Percentiles rank a stretch among this genome's conserved stretches.
phyloP scores from a whole-genome alignment of 106 monocot genomes.

The Platanthera zijinensis region DNA sequence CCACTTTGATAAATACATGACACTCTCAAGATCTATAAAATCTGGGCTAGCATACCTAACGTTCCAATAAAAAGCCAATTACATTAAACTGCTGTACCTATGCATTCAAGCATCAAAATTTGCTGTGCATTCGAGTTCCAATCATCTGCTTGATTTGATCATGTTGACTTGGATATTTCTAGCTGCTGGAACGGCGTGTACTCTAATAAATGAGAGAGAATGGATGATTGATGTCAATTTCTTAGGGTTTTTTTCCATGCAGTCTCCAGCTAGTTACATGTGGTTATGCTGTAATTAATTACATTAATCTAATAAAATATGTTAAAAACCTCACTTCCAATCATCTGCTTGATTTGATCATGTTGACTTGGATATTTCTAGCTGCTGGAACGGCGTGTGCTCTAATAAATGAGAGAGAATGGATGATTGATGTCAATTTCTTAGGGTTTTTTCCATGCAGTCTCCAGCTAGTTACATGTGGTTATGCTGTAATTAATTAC shows the following conservation, averaged over 20 bases:
- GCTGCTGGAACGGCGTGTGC: background rate
- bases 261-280: too few relatives aligned
- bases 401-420: background rate
- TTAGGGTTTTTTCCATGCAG: too few relatives aligned
- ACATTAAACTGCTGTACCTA: too few relatives aligned
- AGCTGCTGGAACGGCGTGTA: background rate
- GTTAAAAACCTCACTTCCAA: background rate
- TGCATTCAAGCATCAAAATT: background rate
- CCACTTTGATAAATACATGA: too few relatives aligned
- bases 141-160: background rate
- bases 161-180: background rate
- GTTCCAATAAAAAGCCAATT: too few relatives aligned
- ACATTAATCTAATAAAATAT: background rate
- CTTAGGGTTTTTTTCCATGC: too few relatives aligned
- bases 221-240: too few relatives aligned
- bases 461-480: too few relatives aligned
- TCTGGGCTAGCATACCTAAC: too few relatives aligned
- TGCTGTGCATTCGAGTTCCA: background rate
- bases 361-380: background rate
- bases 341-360: background rate
- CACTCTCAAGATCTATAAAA: too few relatives aligned
- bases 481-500: background rate
- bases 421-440: too few relatives aligned
- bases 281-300: background rate
- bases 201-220: background rate